A percentile compares a stretch with the other conserved stretches of the same genome.
Conservation (phyloP, 768 basidiomycete genomes). For the Russula brevipes region DNA sequence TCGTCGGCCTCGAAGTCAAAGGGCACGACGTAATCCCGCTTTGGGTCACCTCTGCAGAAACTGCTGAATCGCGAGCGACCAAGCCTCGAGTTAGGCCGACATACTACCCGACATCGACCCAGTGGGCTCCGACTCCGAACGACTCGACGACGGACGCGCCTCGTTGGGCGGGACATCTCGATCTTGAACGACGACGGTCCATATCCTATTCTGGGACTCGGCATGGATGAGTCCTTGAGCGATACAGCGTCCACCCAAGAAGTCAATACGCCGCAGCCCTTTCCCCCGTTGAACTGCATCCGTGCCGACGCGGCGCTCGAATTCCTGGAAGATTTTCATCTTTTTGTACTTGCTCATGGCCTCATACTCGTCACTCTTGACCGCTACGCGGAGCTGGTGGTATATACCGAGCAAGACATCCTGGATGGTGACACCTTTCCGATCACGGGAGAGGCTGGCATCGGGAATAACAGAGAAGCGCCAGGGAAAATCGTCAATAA, state of each 20-base stretch:
- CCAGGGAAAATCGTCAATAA: conserved; percentile 11
- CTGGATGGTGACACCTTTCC: not conserved
- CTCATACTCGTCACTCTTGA: conserved; percentile 8
- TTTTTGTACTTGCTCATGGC: not conserved
- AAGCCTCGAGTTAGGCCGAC: no score
- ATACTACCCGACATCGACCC: no score
- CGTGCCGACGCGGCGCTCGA: conserved; percentile 5
- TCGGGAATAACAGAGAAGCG: not conserved
- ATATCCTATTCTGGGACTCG: conserved; percentile 13
- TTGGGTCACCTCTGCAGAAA: no score
- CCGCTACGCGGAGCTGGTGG: conserved; percentile 5
- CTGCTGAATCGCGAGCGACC: no score
- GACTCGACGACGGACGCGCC: no score
- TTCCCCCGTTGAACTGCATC: conserved; percentile 5
- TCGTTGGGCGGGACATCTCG: no score
- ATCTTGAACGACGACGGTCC: conserved; percentile 6
- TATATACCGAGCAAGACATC: conserved; percentile 6
- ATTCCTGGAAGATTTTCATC: not conserved
- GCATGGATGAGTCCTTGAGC: conserved; percentile 14
- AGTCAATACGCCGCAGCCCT: conserved; percentile 17
- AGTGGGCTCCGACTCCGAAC: no score
- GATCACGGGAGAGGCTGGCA: not conserved
- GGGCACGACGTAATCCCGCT: no score
- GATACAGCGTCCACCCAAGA: not conserved
- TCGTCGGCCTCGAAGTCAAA: no score